Percentiles rank a stretch among this genome's conserved stretches.
Conservation (phyloP, 1,284 basidiomycete genomes). For the Wallemia mellicola region DNA sequence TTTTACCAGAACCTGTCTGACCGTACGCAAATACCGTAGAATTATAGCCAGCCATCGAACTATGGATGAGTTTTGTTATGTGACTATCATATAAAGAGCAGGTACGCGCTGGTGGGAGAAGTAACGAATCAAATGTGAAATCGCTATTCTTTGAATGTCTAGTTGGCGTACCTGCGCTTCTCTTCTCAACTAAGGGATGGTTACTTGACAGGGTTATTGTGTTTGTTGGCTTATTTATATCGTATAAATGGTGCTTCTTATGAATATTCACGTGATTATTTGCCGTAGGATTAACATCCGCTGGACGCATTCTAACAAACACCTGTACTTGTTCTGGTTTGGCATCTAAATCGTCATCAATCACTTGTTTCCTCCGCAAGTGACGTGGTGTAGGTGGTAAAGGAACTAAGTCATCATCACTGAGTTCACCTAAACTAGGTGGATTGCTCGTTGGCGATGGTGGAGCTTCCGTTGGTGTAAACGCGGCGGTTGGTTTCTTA, state of each 20-base stretch:
- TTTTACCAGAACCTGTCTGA: constrained; percentile 20
- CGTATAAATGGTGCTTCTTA: constrained; percentile 6
- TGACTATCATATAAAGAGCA: constrained; percentile 18
- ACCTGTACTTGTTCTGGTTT: constrained; percentile 8
- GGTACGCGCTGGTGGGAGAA: constrained; percentile 16
- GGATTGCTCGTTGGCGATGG: neutral
- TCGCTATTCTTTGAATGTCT: constrained; percentile 4
- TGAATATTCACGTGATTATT: neutral
- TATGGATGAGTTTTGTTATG: constrained; percentile 21
- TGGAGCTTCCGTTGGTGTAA: neutral
- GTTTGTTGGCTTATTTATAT: constrained; percentile 1
- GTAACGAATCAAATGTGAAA: constrained; percentile 12
- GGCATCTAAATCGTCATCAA: constrained; percentile 4
- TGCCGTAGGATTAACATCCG: constrained; percentile 1
- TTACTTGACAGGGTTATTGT: constrained; percentile 4
- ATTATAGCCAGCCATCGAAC: constrained; percentile 26
- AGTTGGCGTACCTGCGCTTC: constrained; percentile 3
- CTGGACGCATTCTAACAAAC: constrained; percentile 6
- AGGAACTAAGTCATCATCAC: neutral
- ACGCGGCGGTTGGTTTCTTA: neutral
- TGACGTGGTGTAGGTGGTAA: neutral
- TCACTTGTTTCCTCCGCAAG: neutral
- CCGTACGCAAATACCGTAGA: constrained; percentile 19
- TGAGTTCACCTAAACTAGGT: neutral
- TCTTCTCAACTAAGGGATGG: constrained; percentile 9